These are phyloP conservation scores for Magnusiomyces sp. DNA, from an alignment of 1,139 yeast species.

Conservation along the genomic window DNA sequence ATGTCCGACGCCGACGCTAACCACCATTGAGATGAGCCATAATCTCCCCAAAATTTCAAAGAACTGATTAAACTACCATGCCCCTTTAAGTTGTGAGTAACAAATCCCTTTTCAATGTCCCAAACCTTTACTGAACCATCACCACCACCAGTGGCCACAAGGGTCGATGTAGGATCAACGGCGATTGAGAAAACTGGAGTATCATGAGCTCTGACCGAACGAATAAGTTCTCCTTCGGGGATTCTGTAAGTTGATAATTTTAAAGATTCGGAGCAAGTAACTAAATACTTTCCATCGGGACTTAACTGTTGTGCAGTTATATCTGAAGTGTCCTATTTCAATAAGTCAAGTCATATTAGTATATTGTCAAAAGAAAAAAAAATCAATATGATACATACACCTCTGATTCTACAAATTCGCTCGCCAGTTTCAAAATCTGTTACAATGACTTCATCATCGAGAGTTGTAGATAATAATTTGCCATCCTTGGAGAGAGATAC, in stretches of 20 bases:
- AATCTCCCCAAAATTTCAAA: constrained; percentile 62
- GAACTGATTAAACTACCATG: constrained; percentile 92
- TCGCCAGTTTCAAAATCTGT: constrained; percentile 54
- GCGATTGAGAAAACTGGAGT: constrained; percentile 76
- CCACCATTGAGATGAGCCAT: constrained; percentile 64
- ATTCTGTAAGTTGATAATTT: constrained; percentile 60
- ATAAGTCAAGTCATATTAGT: too few relatives aligned
- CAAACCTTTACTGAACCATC: constrained; percentile 90
- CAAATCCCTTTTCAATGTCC: constrained; percentile 82
- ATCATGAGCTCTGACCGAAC: constrained; percentile 42
- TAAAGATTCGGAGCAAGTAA: constrained; percentile 76
- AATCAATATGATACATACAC: constrained; percentile 26
- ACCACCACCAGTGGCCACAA: constrained; percentile 90
- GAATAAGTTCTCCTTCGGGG: constrained; percentile 23
- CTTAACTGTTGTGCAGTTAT: constrained; percentile 69
- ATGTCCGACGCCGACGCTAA: constrained; percentile 72
- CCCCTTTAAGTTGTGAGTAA: constrained; percentile 86
- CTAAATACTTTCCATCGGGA: constrained; percentile 63
- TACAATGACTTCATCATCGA: constrained; percentile 62
- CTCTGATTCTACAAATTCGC: constrained; percentile 56
- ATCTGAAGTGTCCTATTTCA: constrained; percentile 56
- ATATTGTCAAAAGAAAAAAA: neutral
- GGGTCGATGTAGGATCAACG: constrained; percentile 71
- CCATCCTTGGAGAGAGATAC: constrained; percentile 67
- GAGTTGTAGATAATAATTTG: constrained; percentile 66